phyloP scores from a whole-genome alignment of 495 filamentous ascomycete genomes.

The Trichoderma virens region DNA sequence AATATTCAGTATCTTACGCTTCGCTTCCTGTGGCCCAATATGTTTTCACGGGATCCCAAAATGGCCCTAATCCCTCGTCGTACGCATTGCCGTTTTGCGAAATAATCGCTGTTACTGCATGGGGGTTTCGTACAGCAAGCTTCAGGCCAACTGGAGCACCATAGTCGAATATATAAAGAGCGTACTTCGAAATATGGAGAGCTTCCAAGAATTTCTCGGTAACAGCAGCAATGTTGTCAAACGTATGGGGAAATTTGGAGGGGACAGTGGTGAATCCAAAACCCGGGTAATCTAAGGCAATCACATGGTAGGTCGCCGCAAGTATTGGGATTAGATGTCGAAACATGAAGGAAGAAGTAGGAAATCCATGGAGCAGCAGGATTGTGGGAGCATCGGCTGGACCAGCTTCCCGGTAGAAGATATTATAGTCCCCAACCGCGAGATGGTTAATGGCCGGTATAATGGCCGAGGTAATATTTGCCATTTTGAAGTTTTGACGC shows the following conservation, averaged over 20 bases:
- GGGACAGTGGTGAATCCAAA: constrained; percentile 51
- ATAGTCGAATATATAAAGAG: constrained; percentile 61
- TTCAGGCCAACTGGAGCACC: constrained; percentile 51
- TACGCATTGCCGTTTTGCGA: constrained; percentile 61
- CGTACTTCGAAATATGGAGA: constrained; percentile 39
- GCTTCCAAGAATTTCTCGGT: constrained; percentile 39
- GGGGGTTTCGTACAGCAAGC: constrained; percentile 42
- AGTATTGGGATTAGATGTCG: constrained; percentile 55
- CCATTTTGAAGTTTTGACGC: too few relatives aligned
- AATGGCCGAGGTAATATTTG: not conserved
- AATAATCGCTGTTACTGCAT: constrained; percentile 46
- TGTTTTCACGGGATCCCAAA: constrained; percentile 40
- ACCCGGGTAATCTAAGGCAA: constrained; percentile 56
- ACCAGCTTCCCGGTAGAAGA: constrained; percentile 51
- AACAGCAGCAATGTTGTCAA: constrained; percentile 39
- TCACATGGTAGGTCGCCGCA: constrained; percentile 39
- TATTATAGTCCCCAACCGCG: not conserved
- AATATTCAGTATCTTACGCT: not conserved
- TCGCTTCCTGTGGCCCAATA: constrained; percentile 41
- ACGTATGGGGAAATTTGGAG: constrained; percentile 32
- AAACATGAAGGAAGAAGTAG: constrained; percentile 54
- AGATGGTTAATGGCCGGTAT: not conserved
- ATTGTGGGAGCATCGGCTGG: constrained; percentile 35
- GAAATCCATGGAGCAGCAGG: constrained; percentile 60
- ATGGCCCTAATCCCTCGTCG: constrained; percentile 43